Percentiles rank a stretch among this genome's conserved stretches.
phyloP scores from a whole-genome alignment of 2,329 filamentous ascomycete genomes.

The Escovopsis sp. region DNA sequence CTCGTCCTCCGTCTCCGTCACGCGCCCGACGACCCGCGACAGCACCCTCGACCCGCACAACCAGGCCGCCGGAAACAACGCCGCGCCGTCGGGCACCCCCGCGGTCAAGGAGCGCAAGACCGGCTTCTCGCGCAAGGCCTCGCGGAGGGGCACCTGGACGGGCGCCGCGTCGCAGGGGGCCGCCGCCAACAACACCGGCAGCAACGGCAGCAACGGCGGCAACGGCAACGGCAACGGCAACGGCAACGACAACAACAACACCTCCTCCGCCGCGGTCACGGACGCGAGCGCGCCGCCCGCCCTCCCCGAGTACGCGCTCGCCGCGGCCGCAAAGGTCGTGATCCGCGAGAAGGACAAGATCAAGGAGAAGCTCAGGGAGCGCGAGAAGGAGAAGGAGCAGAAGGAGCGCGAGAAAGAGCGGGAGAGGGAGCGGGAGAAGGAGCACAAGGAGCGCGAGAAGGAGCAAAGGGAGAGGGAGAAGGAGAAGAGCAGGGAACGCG shows the following conservation, averaged over 20 bases:
- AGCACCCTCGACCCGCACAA: slow-evolving; percentile 9
- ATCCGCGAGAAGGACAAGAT: slow-evolving; percentile 6
- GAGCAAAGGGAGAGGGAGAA: not conserved
- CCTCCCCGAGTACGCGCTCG: slow-evolving; percentile 37
- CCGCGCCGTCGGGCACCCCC: slow-evolving; percentile 4
- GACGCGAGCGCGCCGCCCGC: slow-evolving; percentile 36
- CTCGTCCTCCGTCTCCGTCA: slow-evolving; percentile 14
- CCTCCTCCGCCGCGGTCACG: slow-evolving; percentile 19
- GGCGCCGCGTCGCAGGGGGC: slow-evolving; percentile 22
- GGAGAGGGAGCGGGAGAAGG: too few species aligned
- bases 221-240: too few species aligned
- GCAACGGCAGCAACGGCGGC: too few species aligned
- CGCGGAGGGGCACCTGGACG: slow-evolving; percentile 23
- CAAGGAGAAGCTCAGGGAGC: slow-evolving; percentile 7
- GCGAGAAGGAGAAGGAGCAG: slow-evolving; percentile 15
- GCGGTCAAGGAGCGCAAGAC: slow-evolving; percentile 32
- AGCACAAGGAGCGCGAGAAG: not conserved
- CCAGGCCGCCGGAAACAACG: slow-evolving; percentile 13
- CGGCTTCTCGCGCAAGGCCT: slow-evolving; percentile 39
- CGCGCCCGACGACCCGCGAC: slow-evolving; percentile 23
- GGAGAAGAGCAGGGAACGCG: too few species aligned
- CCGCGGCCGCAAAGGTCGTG: slow-evolving; percentile 31
- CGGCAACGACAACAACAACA: too few species aligned
- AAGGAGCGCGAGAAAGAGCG: too few species aligned
- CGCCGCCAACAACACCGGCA: too few species aligned